Evolutionary conservation across 2,329 filamentous ascomycete species (phyloP).

Genomic region (Nothophaeocryptopus gaeumannii): DNA sequence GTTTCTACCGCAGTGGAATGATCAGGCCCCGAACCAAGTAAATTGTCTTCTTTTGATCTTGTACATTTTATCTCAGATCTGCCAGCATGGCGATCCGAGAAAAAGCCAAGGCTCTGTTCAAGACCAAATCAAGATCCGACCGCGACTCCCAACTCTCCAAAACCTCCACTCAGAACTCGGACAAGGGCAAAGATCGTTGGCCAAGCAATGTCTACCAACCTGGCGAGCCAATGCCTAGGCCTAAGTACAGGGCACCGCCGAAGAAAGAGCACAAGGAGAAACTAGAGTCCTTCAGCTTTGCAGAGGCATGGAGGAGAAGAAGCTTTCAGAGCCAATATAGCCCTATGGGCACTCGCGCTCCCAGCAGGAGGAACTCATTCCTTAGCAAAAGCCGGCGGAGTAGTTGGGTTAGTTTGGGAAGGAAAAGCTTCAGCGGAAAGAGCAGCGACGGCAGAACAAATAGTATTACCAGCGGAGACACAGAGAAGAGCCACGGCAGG

Average conservation of each 20-base stretch:
- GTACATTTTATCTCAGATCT: neutral
- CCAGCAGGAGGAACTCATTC: constrained; percentile 36
- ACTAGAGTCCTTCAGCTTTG: constrained; percentile 48
- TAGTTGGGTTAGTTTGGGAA: constrained; percentile 30
- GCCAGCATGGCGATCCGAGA: constrained; percentile 47
- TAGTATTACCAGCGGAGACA: constrained; percentile 23
- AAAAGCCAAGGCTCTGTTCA: constrained; percentile 46
- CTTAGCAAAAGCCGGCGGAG: constrained; percentile 24
- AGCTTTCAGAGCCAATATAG: constrained; percentile 46
- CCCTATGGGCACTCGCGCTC: constrained; percentile 49
- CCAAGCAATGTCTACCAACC: constrained; percentile 50
- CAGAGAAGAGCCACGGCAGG: constrained; percentile 19
- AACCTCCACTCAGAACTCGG: constrained; percentile 28
- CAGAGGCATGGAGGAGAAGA: constrained; percentile 46
- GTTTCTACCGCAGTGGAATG: too few relatives aligned
- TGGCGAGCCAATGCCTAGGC: constrained; percentile 51
- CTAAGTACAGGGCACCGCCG: constrained; percentile 50
- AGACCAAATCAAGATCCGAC: constrained; percentile 33
- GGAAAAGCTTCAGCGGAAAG: constrained; percentile 24
- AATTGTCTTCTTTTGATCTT: too few relatives aligned
- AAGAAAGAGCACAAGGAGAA: constrained; percentile 51
- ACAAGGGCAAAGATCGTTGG: constrained; percentile 31
- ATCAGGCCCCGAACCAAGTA: too few relatives aligned
- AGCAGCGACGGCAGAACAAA: constrained; percentile 18
- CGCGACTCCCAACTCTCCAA: constrained; percentile 29